Evolutionary conservation across 2,329 filamentous ascomycete genomes (phyloP).

Genomic region (Salinomyces thailandicus): DNA sequence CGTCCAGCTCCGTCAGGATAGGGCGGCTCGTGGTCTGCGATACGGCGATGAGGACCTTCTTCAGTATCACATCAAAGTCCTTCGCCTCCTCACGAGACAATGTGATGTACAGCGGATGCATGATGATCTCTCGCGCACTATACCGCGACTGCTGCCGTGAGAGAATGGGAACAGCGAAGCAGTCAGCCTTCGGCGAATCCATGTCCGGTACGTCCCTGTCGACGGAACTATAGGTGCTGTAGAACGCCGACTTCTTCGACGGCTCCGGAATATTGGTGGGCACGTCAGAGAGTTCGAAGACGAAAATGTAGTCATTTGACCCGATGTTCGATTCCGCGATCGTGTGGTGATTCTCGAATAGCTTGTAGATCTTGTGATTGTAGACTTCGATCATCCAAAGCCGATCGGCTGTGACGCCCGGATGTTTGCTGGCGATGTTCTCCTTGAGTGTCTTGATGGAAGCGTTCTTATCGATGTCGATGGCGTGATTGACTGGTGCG

Average conservation of each 20-base stretch:
- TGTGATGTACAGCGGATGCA: conserved; percentile 54
- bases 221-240: conserved; percentile 37
- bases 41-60: conserved; percentile 68
- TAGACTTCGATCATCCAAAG: conserved; percentile 79
- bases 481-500: conserved; percentile 57
- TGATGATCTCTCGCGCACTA: conserved; percentile 15
- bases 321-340: conserved; percentile 63
- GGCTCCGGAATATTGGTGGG: conserved; percentile 67
- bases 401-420: conserved; percentile 43
- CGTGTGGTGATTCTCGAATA: conserved; percentile 59
- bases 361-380: conserved; percentile 73
- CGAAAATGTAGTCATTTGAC: conserved; percentile 50
- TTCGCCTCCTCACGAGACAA: conserved; percentile 62
- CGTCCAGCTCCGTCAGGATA: conserved; percentile 45
- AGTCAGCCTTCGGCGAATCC: conserved; percentile 53
- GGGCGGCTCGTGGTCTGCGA: conserved; percentile 64
- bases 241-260: conserved; percentile 34
- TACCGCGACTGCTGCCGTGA: conserved; percentile 38
- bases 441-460: conserved; percentile 59
- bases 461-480: conserved; percentile 71
- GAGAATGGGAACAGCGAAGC: conserved; percentile 60
- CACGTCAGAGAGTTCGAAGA: conserved; percentile 66
- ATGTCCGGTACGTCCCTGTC: conserved; percentile 34
- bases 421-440: conserved; percentile 44
- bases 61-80: conserved; percentile 60